Base-by-base conservation (phyloP, 179 eudicot genomes). In the Camellia oleifera region DNA sequence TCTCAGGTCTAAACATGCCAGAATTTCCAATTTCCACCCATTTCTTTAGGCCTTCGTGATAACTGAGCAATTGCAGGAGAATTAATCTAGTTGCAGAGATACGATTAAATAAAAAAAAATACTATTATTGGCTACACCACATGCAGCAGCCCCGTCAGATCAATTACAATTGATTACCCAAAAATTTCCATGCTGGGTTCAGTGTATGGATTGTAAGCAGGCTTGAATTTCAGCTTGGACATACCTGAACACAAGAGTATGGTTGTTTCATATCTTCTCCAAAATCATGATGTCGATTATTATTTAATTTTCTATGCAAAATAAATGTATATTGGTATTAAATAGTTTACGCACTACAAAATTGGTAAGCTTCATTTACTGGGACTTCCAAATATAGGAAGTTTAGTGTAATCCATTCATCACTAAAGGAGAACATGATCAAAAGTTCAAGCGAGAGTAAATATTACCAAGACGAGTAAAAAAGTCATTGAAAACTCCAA, bases 21-120 rank as follows among this genome's bases (percentile, higher is more conserved):
- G 98, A 91, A 85, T 96, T 94, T 69, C 99, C 98, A n/a, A 94
- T 87, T 87, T 96, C 99, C 56, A 95, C 97, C 99, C 98, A 94
- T 85, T 95, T 91, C 80, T 85, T 81, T 3, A 95, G 85, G 69
- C 98, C 98, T 86, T 94, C 93, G 54, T 95, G 99, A 76, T 92
- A 95, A 81, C 97, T 95, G 87, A 42, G 23, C 81, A 67, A 44
- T 78, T 44, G 7, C 74, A 78, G 56, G 80, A 18, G 15, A 74
- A 74, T 74, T 3, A 5, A 77, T 40, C 7, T 44, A 62, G 45
- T 10, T 58, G 69, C n/a, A 73, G 32, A 11, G 72, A 53, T n/a
- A 65, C 2, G 4, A 62, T 13, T 15, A 72, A 8, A 73, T 1
- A 12, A 12, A 2, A n/a, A n/a, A 56, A 18, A 2, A 54, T 3